Evolutionary conservation across 2,329 filamentous ascomycete species (phyloP).

Genomic region (Byssochlamys sp.): DNA sequence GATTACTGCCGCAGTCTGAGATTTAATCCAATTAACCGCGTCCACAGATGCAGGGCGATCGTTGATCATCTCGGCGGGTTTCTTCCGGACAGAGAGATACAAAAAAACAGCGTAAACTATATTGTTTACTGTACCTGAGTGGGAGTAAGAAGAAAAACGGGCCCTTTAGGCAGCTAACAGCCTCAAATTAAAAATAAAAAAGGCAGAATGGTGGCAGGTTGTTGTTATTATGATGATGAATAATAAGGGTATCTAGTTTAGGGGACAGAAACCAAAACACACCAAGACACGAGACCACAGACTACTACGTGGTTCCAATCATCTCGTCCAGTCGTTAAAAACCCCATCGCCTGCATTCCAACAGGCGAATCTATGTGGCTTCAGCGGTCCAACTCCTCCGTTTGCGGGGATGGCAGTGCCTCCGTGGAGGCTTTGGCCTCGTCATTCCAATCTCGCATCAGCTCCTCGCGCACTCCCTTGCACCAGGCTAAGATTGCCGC

Average conservation of each 20-base stretch:
- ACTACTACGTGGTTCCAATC: slow-evolving; percentile 8
- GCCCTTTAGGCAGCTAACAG: not conserved
- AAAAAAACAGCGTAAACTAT: not conserved
- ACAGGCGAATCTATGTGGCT: not conserved
- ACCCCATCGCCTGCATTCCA: not conserved
- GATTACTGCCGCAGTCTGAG: not conserved
- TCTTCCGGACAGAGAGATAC: not conserved
- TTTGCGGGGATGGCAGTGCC: not conserved
- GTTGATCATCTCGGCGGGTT: not conserved
- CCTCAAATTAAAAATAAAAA: not conserved
- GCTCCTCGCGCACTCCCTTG: slow-evolving; percentile 68
- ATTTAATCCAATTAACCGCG: not conserved
- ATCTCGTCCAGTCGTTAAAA: slow-evolving; percentile 4
- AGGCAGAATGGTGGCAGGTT: not conserved
- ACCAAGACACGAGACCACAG: not conserved
- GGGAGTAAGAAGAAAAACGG: not conserved
- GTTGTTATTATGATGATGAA: not conserved
- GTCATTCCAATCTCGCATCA: slow-evolving; percentile 59
- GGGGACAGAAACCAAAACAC: not conserved
- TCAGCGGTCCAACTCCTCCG: slow-evolving; percentile 2
- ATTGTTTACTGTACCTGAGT: not conserved
- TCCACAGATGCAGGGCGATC: not conserved
- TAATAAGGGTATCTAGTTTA: not conserved
- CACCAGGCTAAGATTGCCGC: slow-evolving; percentile 76
- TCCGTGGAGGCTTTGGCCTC: slow-evolving; percentile 20